A percentile compares a stretch with the other conserved stretches of the same genome.
Conservation (phyloP, 768 basidiomycete genomes). For the Porpolomopsis calyptriformis region DNA sequence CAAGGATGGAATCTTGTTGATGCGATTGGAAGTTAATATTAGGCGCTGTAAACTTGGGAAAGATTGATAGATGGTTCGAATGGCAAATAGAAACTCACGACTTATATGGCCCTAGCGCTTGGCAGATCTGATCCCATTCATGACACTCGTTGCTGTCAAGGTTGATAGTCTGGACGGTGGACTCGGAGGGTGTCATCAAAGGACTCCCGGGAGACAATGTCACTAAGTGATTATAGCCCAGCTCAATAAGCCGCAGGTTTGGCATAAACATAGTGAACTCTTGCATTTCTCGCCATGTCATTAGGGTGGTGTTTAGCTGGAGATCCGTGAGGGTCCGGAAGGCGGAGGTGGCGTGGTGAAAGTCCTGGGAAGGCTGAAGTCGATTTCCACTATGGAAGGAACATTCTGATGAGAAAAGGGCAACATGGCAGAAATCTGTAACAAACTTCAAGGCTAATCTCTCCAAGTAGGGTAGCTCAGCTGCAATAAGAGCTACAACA, state of each 20-base stretch:
- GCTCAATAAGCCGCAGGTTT: conserved; percentile 43
- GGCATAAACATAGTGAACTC: conserved; percentile 43
- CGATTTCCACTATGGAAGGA: conserved; percentile 51
- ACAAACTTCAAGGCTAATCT: conserved; percentile 73
- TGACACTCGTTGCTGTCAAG: conserved; percentile 56
- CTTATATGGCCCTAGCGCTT: conserved; percentile 34
- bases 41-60: conserved; percentile 50
- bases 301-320: conserved; percentile 63
- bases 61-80: conserved; percentile 7
- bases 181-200: conserved; percentile 4
- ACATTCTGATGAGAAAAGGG: conserved; percentile 12
- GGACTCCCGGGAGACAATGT: neutral
- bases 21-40: conserved; percentile 52
- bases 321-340: conserved; percentile 52
- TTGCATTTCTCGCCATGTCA: conserved; percentile 60
- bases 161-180: conserved; percentile 45
- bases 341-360: conserved; percentile 23
- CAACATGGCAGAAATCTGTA: conserved; percentile 8
- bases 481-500: conserved; percentile 48
- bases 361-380: conserved; percentile 31
- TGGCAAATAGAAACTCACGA: conserved; percentile 17
- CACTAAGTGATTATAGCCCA: conserved; percentile 59
- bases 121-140: conserved; percentile 44
- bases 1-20: conserved; percentile 40
- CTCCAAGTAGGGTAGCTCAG: conserved; percentile 50